Base-by-base conservation (phyloP, 176 grass and related monocot species). In the Phoenix dactylifera region DNA sequence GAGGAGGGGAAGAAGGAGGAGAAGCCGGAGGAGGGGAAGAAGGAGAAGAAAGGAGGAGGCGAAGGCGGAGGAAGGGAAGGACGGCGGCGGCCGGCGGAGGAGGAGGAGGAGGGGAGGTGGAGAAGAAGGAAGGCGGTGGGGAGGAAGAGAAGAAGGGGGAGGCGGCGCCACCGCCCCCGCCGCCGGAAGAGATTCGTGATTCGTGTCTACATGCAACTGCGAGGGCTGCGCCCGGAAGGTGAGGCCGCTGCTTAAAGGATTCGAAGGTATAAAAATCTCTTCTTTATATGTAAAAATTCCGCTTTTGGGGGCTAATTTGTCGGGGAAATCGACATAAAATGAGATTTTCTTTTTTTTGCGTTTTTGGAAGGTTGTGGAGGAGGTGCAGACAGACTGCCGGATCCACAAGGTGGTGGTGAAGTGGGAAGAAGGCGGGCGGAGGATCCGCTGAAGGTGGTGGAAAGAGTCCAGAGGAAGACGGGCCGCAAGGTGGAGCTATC, bases 181-280 rank as follows among this genome's bases (percentile, higher is more conserved):
- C 86, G 57, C 80, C 80, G 69, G 87, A 98, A 79, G 93, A 92
- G 84, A 74, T 98, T n/a, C n/a, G 84, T 83, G 68, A 92, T 98
- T 88, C 72, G 84, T 16, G 93, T 98, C 32, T 98, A 83, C 93
- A 98, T 92, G 93, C 93, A n/a, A 98, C 64, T 98, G 93, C 75
- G 84, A 98, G 76, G 93, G 88, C 6, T 98, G 93, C 55, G 84
- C 88, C 16, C 65, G 77, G 59, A 98, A 98, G 50, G 93, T 98
- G 63, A 92, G 86, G 75, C 75, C n/a, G 81, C 48, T 83, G 83
- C 52, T 81, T 98, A 70, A 92, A 69, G 65, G 74, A 59, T 83
- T 89, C 12, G 82, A 88, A 10, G 93, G 93, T 98, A 88, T 78
- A n/a, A 4, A 18, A 6, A 15, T 53, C 28, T 78, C 28, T 44